Base-by-base conservation (phyloP, 169 alveolate genomes). In the Plasmodium yoelii region DNA sequence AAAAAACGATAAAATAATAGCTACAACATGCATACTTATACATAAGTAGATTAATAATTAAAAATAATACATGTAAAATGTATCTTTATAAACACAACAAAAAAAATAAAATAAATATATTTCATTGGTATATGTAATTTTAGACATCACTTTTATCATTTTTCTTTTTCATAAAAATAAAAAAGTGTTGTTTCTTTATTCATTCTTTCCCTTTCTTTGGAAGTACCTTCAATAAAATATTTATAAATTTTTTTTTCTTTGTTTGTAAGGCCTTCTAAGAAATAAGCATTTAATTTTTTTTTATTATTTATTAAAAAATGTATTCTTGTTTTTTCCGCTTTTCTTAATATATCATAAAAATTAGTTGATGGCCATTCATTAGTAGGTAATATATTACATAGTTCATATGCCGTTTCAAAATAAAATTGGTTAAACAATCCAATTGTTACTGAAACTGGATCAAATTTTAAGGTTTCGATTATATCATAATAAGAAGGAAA, bases 301-400 rank as follows among this genome's bases (percentile, higher is more conserved):
- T 69, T 84, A 55, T 84, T 84, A 47, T 69, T 84, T 44, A 84
- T 84, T 46, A 84, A 59, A 57, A 68, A 84, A 46, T 84, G 87
- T 56, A 84, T 69, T 71, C 91, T 84, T 2, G 86, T 69, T 69
- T 84, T 84, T 84, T 84, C 91, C 55, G 91, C 91, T 49, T 84
- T 84, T 57, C 87, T 84, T 53, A 84, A 69, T 42, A 84, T 84
- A 22, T 69, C 73, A n/a, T 69, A 84, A 84, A 84, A 84, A 69
- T 84, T 68, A 12, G 91, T 24, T 26, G 91, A 84, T 0, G 91
- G 91, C 91, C 91, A 84, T 19, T 68, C 91, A 84, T 15, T 84
- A 28, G 46, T 55, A 55, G 91, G 91, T 28, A 84, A 84, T 12
- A 84, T 6, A 44, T 84, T 68, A 51, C 91, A 84, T 63, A 84